Evolutionary conservation across 805 yeast genomes (phyloP), one percentile per base, ranked within the genome.

Genomic region (Candida morakotiae): DNA sequence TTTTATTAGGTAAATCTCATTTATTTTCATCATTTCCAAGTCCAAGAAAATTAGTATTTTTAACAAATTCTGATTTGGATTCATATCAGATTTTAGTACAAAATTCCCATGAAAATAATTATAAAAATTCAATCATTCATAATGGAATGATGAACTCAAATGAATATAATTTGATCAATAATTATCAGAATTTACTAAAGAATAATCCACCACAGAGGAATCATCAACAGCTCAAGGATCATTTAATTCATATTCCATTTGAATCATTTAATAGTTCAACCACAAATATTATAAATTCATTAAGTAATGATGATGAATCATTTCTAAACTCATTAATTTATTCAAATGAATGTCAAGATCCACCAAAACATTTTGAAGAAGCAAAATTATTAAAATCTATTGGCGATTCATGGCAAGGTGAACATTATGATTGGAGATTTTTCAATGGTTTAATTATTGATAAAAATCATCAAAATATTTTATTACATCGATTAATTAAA

Each of bases 401-500:
- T 28, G 39, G 33, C 6, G 43, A 50, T 13, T 33, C 38, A 8
- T 51, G 50, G 38, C 31, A 47, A 13, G 68, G 67, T 3, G 62
- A 52, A 9, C 69, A 64, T 43, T 62, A 63, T 37, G 69, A 64
- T 41, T 64, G 69, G 69, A 45, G 69, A 36, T 64, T 63, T 32
- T 64, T 60, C 47, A 49, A 49, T 34, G 60, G 49, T 20, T 37
- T 56, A 13, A 48, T 50, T n/a, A 44, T 46, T 13, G 51, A 54
- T 5, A 41, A 42, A 18, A 73, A 71, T 33, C 63, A 60, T 31
- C 64, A 60, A 28, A 58, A 61, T 3, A 46, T 64, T 1, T 34
- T 48, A n/a, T 48, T 78, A 20, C 81, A 76, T 47, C 64, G 80
- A 21, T 43, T 76, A 35, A 55, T 75, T 3, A 62, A 79, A 37